Base-by-base conservation (phyloP, 305 asterid genomes). In the Ajuga reptans region DNA sequence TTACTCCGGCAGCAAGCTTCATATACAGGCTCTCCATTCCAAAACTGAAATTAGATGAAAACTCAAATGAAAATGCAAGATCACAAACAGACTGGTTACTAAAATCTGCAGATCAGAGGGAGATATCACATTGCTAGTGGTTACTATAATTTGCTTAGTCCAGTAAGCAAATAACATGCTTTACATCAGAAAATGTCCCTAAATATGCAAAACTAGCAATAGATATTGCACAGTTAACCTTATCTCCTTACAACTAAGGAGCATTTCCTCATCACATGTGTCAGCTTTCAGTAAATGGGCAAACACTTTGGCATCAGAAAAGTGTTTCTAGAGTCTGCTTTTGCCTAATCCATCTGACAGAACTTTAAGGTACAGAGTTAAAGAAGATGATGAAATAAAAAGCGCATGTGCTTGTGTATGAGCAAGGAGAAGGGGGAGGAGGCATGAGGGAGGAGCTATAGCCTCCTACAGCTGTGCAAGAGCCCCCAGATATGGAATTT, bases 1-100 rank as follows among this genome's bases (percentile, higher is more conserved):
- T 93, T 93, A 73, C 94, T 86, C 72, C 99, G 87, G 87, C 95
- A 86, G 79, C 90, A 84, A 31, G 95, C 99, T 79, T 87, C 97
- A 66, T 82, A 93, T 64, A 87, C 88, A 55, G 97, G 99, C 74
- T 93, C 99, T 74, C 99, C 99, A 71, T 86, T 84, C 69, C 89
- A 58, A 84, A 93, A 89, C 99, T 93, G 90, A 61, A 81, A 84
- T 29, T 17, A 42, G 53, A 71, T 2, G 6, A 54, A 57, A 59
- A 62, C 69, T 33, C 66, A 62, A 67, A 64, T 41, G 29, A n/a
- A 61, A 34, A 71, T 14, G 9, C 45, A n/a, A 63, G 69, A 50
- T 9, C 29, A 37, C 56, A 61, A 50, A 21, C 45, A 61, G 53
- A 29, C 53, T 63, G 41, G 51, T 43, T 49, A 68, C 55, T 42